Base-by-base conservation (phyloP, 116 monocot species). In the Iris pallida region DNA sequence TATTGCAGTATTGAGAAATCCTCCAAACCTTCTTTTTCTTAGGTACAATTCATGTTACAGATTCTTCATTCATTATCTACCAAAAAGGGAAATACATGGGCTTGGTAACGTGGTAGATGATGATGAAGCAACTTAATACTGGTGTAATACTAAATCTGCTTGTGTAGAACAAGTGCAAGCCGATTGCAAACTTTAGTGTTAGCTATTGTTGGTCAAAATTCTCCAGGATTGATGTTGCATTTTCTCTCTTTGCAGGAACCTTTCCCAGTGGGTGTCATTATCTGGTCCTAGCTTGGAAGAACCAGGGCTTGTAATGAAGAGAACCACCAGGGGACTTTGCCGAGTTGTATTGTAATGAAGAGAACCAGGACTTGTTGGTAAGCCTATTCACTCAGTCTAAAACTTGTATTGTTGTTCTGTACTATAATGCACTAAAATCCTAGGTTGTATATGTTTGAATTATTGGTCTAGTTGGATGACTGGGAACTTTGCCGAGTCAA, bases 181-280 rank as follows among this genome's bases (percentile, higher is more conserved):
- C 30, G 30, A 30, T 30, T 30, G 30, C 30, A 30, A 30, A 30
- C 30, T 30, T 30, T 30, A 30, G 30, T 30, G 30, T 30, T 3
- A 30, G 30, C n/a, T 64, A 53, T 20, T 45, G 3, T 30, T 30
- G 30, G 30, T 30, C 30, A 0, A 30, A 30, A 30, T 0, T 73
- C 17, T 9, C 17, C 7, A 4, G 6, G 51, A 5, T 20, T 73
- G 6, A 69, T 59, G n/a, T 45, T 40, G 18, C 12, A 48, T 44
- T 42, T 17, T 60, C 8, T 82, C 44, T 20, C 48, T 12, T 4
- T 57, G 15, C 83, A 93, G 93, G 93, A 93, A 53, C 87, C 93
- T 11, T 94, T 94, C 64, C 94, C 94, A 2, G 70, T 87, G 78
- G 94, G 94, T 13, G 42, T 66, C 20, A 84, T 85, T 54, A 77